Percentiles rank a stretch among this genome's conserved stretches.
These are phyloP conservation scores for Starmerella geochares DNA, from an alignment of 805 yeast genomes.

Conservation along the genomic window DNA sequence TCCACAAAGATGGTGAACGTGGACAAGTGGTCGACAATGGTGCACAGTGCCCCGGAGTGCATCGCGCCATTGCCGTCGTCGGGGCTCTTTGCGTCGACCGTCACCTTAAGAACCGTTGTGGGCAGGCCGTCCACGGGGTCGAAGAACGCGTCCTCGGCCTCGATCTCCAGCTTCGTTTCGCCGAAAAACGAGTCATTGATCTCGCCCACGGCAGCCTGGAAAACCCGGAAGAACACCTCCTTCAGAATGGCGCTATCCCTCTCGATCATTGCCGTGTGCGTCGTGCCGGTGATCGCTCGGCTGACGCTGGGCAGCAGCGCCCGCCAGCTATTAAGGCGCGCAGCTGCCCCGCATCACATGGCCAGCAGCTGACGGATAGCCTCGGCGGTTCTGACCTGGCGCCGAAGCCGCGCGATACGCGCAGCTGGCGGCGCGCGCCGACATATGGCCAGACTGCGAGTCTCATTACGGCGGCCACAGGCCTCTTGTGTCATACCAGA, in stretches of 20 bases:
- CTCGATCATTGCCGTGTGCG: neutral
- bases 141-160: conserved; percentile 11
- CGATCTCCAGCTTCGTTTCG: conserved; percentile 6
- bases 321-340: neutral
- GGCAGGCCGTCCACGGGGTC: conserved; percentile 18
- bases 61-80: conserved; percentile 5
- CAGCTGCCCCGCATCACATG: conserved; percentile 7
- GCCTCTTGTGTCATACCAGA: no score
- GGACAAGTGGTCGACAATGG: conserved; percentile 19
- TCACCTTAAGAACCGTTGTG: conserved; percentile 11
- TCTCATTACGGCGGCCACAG: no score
- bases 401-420: no score
- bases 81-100: neutral
- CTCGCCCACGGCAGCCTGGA: neutral
- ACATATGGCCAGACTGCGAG: neutral
- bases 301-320: neutral
- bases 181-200: conserved; percentile 11
- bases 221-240: neutral
- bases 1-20: conserved; percentile 13
- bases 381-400: neutral
- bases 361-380: neutral
- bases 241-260: neutral
- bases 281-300: neutral
- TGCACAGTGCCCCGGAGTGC: conserved; percentile 19
- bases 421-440: neutral